Evolutionary conservation across 371 early-diverging fungal genomes (phyloP).

Genomic region (Mortierella sp.): DNA sequence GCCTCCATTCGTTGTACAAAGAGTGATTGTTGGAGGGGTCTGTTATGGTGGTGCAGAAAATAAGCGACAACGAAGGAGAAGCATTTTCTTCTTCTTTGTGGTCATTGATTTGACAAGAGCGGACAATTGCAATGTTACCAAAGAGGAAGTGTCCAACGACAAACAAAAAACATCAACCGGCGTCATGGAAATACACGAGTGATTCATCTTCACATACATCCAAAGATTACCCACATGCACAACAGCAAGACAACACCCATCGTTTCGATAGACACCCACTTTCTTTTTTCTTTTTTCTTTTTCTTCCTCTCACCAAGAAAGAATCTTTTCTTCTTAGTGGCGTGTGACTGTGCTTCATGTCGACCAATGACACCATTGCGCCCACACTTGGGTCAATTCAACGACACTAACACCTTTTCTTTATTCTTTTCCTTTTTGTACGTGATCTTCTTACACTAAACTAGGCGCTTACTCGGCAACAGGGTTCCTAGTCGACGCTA

Average conservation of each 20-base stretch:
- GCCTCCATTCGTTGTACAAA: background rate
- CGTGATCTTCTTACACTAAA: background rate
- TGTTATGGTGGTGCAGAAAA: background rate
- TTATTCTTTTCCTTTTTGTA: background rate
- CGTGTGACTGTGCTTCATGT: slow-evolving; percentile 3
- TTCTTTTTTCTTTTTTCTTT: background rate
- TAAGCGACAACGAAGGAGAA: too few relatives aligned
- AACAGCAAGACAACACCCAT: background rate
- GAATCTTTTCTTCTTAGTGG: background rate
- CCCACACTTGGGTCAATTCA: background rate
- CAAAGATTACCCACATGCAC: background rate
- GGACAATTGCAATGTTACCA: background rate
- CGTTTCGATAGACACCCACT: background rate
- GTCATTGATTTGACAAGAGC: background rate
- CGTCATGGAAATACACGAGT: background rate
- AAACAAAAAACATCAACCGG: background rate
- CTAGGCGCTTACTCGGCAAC: slow-evolving; percentile 82
- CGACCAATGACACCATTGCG: slow-evolving; percentile 19
- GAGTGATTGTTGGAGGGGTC: background rate
- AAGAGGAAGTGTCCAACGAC: background rate
- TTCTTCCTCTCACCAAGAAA: background rate
- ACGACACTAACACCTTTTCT: background rate
- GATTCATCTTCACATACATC: background rate
- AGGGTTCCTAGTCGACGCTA: slow-evolving; percentile 95
- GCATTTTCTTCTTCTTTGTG: too few relatives aligned